phyloP scores from a whole-genome alignment of 2,329 filamentous ascomycete genomes.

The Delphinella strobiligena region DNA sequence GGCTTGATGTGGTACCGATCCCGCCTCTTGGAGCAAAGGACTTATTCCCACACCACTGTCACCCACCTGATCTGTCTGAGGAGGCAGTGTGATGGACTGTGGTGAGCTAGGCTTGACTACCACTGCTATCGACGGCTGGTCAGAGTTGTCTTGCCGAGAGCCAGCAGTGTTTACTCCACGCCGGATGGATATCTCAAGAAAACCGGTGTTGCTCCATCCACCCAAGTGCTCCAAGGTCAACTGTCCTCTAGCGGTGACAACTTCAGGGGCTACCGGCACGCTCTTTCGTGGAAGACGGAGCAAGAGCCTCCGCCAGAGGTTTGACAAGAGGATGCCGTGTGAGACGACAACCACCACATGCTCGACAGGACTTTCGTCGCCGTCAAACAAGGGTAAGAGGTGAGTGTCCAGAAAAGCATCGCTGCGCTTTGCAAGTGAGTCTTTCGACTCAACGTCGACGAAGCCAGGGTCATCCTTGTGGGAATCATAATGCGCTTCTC shows the following conservation, averaged over 20 bases:
- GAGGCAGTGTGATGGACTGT: background rate
- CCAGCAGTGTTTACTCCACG: too few relatives aligned
- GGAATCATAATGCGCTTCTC: slow-evolving; percentile 26
- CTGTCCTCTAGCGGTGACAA: slow-evolving; percentile 24
- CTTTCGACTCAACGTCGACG: slow-evolving; percentile 53
- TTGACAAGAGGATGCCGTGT: slow-evolving; percentile 69
- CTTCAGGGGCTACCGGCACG: slow-evolving; percentile 31
- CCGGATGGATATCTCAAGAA: slow-evolving; percentile 30
- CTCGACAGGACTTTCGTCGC: slow-evolving; percentile 17
- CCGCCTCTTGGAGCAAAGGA: too few relatives aligned
- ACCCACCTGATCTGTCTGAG: slow-evolving; percentile 1
- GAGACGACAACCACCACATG: slow-evolving; percentile 56
- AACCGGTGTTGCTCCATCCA: slow-evolving; percentile 56
- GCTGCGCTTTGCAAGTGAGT: slow-evolving; percentile 52
- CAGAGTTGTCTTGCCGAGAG: too few relatives aligned
- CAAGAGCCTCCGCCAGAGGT: slow-evolving; percentile 53
- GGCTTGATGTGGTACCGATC: too few relatives aligned
- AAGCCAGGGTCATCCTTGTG: slow-evolving; percentile 32
- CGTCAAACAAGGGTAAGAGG: slow-evolving; percentile 45
- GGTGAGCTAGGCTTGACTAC: too few relatives aligned
- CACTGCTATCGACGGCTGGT: too few relatives aligned
- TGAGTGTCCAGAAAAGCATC: slow-evolving; percentile 54
- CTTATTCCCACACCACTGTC: slow-evolving; percentile 5
- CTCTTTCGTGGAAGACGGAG: slow-evolving; percentile 38
- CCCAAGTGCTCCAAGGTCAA: slow-evolving; percentile 41